phyloP scores from a whole-genome alignment of 805 yeast genomes.

The Isabelozyma pseudorhagii region DNA sequence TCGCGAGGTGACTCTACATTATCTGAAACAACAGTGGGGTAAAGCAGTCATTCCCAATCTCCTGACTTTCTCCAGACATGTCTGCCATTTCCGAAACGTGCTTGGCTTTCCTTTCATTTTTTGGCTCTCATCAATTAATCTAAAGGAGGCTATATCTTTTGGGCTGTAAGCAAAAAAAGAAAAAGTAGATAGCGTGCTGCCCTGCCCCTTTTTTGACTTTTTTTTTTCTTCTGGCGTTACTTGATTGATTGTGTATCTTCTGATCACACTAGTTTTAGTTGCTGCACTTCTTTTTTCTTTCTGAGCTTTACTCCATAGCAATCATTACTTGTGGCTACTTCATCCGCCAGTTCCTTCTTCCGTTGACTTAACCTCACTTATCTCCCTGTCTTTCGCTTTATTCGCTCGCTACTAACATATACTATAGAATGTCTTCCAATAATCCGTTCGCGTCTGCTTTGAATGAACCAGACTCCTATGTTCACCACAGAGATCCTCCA shows the following conservation, averaged over 20 bases:
- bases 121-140: neutral
- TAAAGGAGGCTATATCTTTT: neutral
- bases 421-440: conserved; percentile 39
- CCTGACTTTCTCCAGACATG: too few species aligned
- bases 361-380: neutral
- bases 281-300: neutral
- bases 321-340: neutral
- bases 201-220: neutral
- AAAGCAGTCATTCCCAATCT: too few species aligned
- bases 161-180: neutral
- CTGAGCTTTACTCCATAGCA: neutral
- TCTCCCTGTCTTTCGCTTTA: neutral
- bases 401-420: neutral
- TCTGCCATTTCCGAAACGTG: too few species aligned
- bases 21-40: too few species aligned
- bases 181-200: neutral
- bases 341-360: neutral
- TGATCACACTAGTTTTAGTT: neutral
- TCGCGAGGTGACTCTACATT: too few species aligned
- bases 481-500: conserved; percentile 36
- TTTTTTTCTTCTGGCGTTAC: neutral
- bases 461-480: conserved; percentile 33
- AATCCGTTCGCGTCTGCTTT: conserved; percentile 54
- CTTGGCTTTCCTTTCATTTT: too few species aligned
- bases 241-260: neutral